Base-by-base conservation (phyloP, 2,329 filamentous ascomycete genomes). In the Lasiodiplodia theobromae region DNA sequence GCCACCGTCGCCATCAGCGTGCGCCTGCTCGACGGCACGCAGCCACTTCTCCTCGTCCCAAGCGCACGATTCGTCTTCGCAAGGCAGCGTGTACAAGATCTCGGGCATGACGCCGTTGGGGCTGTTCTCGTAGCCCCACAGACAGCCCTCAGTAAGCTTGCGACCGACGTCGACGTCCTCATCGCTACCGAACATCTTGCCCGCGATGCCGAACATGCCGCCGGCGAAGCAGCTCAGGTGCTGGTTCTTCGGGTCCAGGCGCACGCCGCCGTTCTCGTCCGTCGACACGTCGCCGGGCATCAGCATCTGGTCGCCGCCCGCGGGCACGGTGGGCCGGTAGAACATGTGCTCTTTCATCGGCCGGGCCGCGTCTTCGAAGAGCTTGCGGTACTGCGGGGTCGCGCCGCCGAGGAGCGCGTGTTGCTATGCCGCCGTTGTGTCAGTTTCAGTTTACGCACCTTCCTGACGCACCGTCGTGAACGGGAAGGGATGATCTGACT, bases 21-120 rank as follows among this genome's bases (percentile, higher is more conserved):
- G 4, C 28, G 25, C 53, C 23, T 40, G 21, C 65, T 37, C 16
- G 8, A 83, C 73, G 21, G 75, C 81, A 2, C 81, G 78, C 67
- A 81, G 79, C 82, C 86, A 88, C 18, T 75, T 75, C 2, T 81
- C 80, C 71, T 88, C 83, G 70, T 88, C 80, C 87, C 87, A 89
- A 18, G 76, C 75, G 71, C 87, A 89, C 7, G 72, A 11, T 63
- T 73, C 44, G 52, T 75, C 72, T 49, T 75, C 69, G 74, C 88
- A 90, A 3, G 84, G 81, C 21, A 86, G 73, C 47, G 88, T 78
- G 37, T 83, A 77, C 72, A 87, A 88, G 54, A 81, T 76, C 73
- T 90, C 88, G 1, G 88, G 87, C 87, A 90, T 90, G 69, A 90
- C 85, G 5, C 87, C 87, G 2, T 85, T 81, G 2, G 84, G 83